These are phyloP conservation scores for Trifolium dubium DNA, from an alignment of 306 rosid genomes.

Conservation along the genomic window DNA sequence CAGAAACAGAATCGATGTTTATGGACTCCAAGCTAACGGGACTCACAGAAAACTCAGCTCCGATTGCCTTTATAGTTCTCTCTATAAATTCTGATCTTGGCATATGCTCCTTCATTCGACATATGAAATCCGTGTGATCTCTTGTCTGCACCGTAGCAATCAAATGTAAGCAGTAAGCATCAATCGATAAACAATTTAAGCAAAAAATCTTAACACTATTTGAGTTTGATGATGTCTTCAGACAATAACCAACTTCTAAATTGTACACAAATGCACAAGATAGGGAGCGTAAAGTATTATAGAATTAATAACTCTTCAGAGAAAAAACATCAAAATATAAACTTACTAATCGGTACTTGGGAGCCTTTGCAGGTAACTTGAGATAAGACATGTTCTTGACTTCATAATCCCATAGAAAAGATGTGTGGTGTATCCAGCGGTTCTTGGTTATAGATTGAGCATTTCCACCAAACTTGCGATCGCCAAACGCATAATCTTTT, in stretches of 20 bases:
- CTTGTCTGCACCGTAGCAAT: conserved; percentile 61
- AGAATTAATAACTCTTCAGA: neutral
- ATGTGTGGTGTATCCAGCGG: conserved; percentile 97
- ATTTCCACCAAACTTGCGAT: conserved; percentile 90
- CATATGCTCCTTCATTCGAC: conserved; percentile 75
- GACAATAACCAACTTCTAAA: neutral
- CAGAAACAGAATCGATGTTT: conserved; percentile 41
- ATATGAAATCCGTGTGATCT: conserved; percentile 70
- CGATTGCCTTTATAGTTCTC: conserved; percentile 60
- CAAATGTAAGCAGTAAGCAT: conserved; percentile 23
- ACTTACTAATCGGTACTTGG: conserved; percentile 79
- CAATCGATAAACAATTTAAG: conserved; percentile 14
- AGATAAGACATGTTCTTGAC: conserved; percentile 83
- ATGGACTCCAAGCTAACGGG: conserved; percentile 46
- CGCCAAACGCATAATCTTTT: conserved; percentile 85
- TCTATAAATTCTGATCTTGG: conserved; percentile 69
- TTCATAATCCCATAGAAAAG: conserved; percentile 91
- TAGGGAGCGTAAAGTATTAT: neutral
- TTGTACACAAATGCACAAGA: neutral
- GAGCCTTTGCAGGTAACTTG: conserved; percentile 77
- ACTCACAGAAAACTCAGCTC: conserved; percentile 51
- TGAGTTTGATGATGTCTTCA: neutral
- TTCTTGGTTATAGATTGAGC: conserved; percentile 91
- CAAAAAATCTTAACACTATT: neutral
- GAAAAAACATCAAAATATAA: neutral